Evolutionary conservation across 1,284 basidiomycete species (phyloP), one percentile per base, ranked within the genome.

Genomic region (Anthracocystis setariae): DNA sequence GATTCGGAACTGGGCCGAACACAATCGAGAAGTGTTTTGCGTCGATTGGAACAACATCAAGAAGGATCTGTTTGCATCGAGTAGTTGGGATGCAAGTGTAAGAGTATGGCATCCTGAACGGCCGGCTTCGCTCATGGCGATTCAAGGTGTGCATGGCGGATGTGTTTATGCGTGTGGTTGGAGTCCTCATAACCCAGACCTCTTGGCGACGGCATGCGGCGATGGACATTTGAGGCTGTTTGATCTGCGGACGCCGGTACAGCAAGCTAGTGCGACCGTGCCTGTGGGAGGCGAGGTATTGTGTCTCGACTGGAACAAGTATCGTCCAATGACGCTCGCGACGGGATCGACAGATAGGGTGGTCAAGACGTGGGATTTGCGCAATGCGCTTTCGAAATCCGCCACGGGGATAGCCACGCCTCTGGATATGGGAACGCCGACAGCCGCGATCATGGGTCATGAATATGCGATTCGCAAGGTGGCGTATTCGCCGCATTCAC

Each of bases 21-120:
- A 98, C 82, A 88, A 89, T 7, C 88, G 90, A 43, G 95, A 98
- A 81, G 92, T 94, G 7, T 94, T 93, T 84, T 91, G 91, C n/a
- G 88, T 97, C 12, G 93, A 98, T 83, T 98, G 95, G 95, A 94
- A 91, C 70, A 98, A 97, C 83, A 84, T 96, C 61, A 89, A 91
- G 75, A 98, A 98, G 83, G 90, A 93, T 64, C 87, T 88, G 1
- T 98, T 98, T 83, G 88, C 88, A 5, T 94, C 92, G 44, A 60
- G 58, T n/a, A 73, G 91, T 21, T 98, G 95, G 95, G 95, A 98
- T 81, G 92, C 92, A 27, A 89, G 87, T 3, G 88, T 95, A 37
- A 94, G 96, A 84, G 82, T 97, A 24, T 98, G 95, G 95, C 89
- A 88, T 21, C 91, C 92, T 8, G 91, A 92, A 38, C 87, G 88